phyloP scores from a whole-genome alignment of 257 asterid genomes.

The Scutellaria galericulata region DNA sequence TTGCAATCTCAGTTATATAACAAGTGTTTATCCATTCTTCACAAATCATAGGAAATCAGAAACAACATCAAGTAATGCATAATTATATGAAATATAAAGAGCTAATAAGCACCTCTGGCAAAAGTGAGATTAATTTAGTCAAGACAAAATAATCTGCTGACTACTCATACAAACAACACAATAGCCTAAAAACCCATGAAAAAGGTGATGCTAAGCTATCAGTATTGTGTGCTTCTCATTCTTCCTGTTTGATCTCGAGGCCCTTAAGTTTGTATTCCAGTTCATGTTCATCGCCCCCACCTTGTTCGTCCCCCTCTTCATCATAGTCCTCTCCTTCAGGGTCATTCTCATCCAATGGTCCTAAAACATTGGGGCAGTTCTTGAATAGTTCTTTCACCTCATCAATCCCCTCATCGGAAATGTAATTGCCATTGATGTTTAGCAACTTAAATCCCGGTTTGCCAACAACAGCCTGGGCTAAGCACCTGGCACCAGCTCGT shows the following conservation, averaged over 20 bases:
- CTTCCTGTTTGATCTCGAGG: slow-evolving; percentile 76
- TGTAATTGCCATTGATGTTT: slow-evolving; percentile 81
- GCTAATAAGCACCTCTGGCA: slow-evolving; percentile 8
- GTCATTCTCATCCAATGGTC: slow-evolving; percentile 90
- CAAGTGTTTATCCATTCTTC: slow-evolving; percentile 1
- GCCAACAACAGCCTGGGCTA: slow-evolving; percentile 74
- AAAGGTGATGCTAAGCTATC: slow-evolving; percentile 11
- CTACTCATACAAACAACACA: slow-evolving; percentile 34
- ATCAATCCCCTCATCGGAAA: slow-evolving; percentile 93
- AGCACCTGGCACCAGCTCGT: slow-evolving; percentile 89
- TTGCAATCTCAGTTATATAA: slow-evolving; percentile 18
- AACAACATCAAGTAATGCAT: slow-evolving; percentile 24
- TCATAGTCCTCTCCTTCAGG: slow-evolving; percentile 93
- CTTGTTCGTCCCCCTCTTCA: slow-evolving; percentile 64
- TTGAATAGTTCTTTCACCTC: slow-evolving; percentile 80
- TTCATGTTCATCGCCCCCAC: slow-evolving; percentile 54
- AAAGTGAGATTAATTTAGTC: slow-evolving; percentile 11
- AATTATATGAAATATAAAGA: slow-evolving; percentile 22
- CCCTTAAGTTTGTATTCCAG: slow-evolving; percentile 80
- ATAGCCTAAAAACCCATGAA: slow-evolving; percentile 20
- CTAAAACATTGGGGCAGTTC: slow-evolving; percentile 60
- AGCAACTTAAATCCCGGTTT: slow-evolving; percentile 71
- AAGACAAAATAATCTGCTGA: slow-evolving; percentile 20
- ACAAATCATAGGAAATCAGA: slow-evolving; percentile 19
- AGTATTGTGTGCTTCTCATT: slow-evolving; percentile 40